These are phyloP conservation scores for Colletotrichum sp. DNA, from an alignment of 2,329 filamentous ascomycete genomes.

Conservation along the genomic window DNA sequence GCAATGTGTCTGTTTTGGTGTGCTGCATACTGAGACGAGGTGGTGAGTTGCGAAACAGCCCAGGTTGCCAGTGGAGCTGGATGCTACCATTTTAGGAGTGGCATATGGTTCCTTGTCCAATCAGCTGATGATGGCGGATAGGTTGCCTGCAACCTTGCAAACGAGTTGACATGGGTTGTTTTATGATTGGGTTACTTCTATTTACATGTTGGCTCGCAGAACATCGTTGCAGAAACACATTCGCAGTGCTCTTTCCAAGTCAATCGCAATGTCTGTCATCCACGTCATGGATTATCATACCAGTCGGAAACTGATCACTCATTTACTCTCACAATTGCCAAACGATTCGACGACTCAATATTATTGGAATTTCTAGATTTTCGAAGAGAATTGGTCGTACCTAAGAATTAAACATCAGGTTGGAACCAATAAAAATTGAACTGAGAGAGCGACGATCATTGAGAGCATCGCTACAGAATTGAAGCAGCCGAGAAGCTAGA, in stretches of 20 bases:
- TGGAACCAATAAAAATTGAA: not conserved
- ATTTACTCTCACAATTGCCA: not conserved
- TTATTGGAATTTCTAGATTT: not conserved
- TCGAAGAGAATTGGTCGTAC: not conserved
- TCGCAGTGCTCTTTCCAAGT: not conserved
- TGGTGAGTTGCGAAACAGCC: not conserved
- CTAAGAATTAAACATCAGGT: not conserved
- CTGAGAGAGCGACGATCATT: not conserved
- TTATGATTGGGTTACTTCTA: too few relatives aligned
- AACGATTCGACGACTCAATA: not conserved
- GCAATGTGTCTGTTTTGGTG: not conserved
- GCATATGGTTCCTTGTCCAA: not conserved
- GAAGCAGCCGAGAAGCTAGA: not conserved
- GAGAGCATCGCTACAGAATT: not conserved
- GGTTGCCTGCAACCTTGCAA: not conserved
- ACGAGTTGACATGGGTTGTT: not conserved
- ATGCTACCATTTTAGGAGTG: not conserved
- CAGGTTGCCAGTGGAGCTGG: not conserved
- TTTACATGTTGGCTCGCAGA: too few relatives aligned
- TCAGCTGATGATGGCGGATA: not conserved
- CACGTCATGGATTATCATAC: not conserved
- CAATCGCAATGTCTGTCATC: not conserved
- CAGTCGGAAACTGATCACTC: not conserved
- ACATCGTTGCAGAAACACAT: not conserved
- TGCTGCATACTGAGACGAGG: not conserved